These are phyloP conservation scores for Trifolium subterraneum DNA, from an alignment of 306 rosid species.

Conservation along the genomic window DNA sequence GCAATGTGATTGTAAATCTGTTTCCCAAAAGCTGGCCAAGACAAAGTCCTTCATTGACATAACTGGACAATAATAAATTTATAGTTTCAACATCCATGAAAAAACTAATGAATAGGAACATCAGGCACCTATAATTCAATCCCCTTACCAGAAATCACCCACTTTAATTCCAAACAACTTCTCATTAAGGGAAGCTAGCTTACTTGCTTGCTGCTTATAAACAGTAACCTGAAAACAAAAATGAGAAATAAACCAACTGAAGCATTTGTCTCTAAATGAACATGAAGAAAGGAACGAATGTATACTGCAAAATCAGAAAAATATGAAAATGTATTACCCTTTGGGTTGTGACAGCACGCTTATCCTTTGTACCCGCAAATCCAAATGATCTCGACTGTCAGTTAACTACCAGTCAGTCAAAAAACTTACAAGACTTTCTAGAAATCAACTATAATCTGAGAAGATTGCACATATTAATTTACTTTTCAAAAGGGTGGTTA, in stretches of 20 bases:
- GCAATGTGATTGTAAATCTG: slow-evolving; percentile 79
- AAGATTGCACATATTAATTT: slow-evolving; percentile 20
- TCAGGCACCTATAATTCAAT: slow-evolving; percentile 34
- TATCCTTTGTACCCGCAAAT: slow-evolving; percentile 96
- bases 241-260: slow-evolving; percentile 35
- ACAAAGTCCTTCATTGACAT: slow-evolving; percentile 82
- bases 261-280: slow-evolving; percentile 30
- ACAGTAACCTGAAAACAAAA: slow-evolving; percentile 77
- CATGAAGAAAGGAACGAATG: slow-evolving; percentile 29
- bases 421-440: slow-evolving; percentile 32
- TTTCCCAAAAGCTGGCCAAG: slow-evolving; percentile 96
- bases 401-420: slow-evolving; percentile 39
- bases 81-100: slow-evolving; percentile 36
- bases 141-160: slow-evolving; percentile 89
- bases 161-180: slow-evolving; percentile 88
- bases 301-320: slow-evolving; percentile 17
- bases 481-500: slow-evolving; percentile 24
- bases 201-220: slow-evolving; percentile 79
- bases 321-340: slow-evolving; percentile 62
- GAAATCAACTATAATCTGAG: slow-evolving; percentile 30
- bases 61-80: slow-evolving; percentile 61
- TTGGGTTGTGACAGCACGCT: slow-evolving; percentile 90
- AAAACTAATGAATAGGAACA: slow-evolving; percentile 23
- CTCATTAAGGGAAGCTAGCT: slow-evolving; percentile 83
- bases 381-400: slow-evolving; percentile 91